These are phyloP conservation scores for Aphanomyces invadans DNA, from an alignment of 352 stramenopile genomes.

Conservation along the genomic window DNA sequence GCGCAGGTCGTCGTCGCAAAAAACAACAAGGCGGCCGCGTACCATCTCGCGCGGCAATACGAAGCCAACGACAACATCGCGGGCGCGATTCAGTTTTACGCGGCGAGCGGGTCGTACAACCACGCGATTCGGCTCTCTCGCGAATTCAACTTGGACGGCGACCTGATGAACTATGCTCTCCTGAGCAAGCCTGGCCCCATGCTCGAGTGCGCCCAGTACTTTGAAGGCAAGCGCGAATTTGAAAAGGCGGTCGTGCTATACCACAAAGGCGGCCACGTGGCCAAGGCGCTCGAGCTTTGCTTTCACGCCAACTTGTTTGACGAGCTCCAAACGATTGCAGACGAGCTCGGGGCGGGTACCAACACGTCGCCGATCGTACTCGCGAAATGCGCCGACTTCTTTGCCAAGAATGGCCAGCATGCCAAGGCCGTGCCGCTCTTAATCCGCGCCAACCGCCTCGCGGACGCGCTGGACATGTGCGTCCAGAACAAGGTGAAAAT, in stretches of 20 bases:
- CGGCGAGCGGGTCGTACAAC: conserved; percentile 83
- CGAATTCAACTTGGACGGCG: conserved; percentile 79
- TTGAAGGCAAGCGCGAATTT: conserved; percentile 87
- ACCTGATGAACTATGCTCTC: conserved; percentile 89
- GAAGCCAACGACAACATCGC: conserved; percentile 70
- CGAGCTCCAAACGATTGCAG: conserved; percentile 76
- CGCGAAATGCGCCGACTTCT: conserved; percentile 89
- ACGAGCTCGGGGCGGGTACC: conserved; percentile 51
- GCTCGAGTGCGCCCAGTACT: conserved; percentile 87
- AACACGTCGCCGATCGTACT: conserved; percentile 77
- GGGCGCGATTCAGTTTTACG: conserved; percentile 90
- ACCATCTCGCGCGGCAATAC: conserved; percentile 84
- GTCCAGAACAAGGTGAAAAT: conserved; percentile 85
- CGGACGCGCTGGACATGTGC: conserved; percentile 86
- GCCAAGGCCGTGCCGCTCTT: conserved; percentile 88
- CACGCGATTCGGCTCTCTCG: conserved; percentile 91
- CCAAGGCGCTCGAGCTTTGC: conserved; percentile 89
- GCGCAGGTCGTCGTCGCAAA: conserved; percentile 79
- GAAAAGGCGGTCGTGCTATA: conserved; percentile 93
- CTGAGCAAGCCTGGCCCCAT: conserved; percentile 82
- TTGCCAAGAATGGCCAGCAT: conserved; percentile 85
- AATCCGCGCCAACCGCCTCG: conserved; percentile 56
- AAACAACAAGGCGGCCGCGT: conserved; percentile 62
- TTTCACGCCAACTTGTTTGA: conserved; percentile 87
- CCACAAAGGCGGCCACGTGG: conserved; percentile 86